These are phyloP conservation scores for Aspergillus cejpii DNA, from an alignment of 2,329 filamentous ascomycete genomes.

Conservation along the genomic window DNA sequence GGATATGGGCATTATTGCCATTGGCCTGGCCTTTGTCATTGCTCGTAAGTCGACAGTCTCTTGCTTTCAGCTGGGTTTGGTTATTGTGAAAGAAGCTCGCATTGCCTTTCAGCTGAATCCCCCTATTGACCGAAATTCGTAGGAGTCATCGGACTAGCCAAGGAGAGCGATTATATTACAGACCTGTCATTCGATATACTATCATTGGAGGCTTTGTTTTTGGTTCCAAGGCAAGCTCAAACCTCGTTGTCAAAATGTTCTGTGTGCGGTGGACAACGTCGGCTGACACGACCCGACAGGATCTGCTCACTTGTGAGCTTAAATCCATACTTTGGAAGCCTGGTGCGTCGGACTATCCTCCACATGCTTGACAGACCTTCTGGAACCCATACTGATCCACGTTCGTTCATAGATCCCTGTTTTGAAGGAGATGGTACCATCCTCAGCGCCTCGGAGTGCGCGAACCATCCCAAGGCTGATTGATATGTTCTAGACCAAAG, in stretches of 20 bases:
- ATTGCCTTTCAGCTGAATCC: neutral
- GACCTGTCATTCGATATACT: slow-evolving; percentile 84
- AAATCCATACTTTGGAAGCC: slow-evolving; percentile 71
- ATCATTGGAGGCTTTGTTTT: slow-evolving; percentile 78
- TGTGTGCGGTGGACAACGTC: neutral
- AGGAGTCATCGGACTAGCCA: slow-evolving; percentile 63
- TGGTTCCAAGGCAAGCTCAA: slow-evolving; percentile 60
- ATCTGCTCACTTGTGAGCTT: slow-evolving; percentile 82
- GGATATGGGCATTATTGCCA: slow-evolving; percentile 66
- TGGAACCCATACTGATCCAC: slow-evolving; percentile 13
- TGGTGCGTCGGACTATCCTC: slow-evolving; percentile 27
- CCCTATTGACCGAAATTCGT: slow-evolving; percentile 1
- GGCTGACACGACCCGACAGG: slow-evolving; percentile 38
- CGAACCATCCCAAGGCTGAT: slow-evolving; percentile 23
- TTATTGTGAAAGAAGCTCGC: neutral
- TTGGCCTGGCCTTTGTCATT: slow-evolving; percentile 63
- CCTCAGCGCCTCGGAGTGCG: slow-evolving; percentile 1
- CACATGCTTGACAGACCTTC: slow-evolving; percentile 4
- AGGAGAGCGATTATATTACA: slow-evolving; percentile 56
- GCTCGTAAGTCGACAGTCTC: slow-evolving; percentile 53
- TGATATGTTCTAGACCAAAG: slow-evolving; percentile 54
- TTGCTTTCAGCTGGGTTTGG: slow-evolving; percentile 3
- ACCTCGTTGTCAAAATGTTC: slow-evolving; percentile 4
- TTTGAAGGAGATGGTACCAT: slow-evolving; percentile 73
- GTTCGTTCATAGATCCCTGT: slow-evolving; percentile 61